Percentiles rank a stretch among this genome's conserved stretches.
phyloP scores from a whole-genome alignment of 2,329 filamentous ascomycete species.

The Claviceps sorghi region DNA sequence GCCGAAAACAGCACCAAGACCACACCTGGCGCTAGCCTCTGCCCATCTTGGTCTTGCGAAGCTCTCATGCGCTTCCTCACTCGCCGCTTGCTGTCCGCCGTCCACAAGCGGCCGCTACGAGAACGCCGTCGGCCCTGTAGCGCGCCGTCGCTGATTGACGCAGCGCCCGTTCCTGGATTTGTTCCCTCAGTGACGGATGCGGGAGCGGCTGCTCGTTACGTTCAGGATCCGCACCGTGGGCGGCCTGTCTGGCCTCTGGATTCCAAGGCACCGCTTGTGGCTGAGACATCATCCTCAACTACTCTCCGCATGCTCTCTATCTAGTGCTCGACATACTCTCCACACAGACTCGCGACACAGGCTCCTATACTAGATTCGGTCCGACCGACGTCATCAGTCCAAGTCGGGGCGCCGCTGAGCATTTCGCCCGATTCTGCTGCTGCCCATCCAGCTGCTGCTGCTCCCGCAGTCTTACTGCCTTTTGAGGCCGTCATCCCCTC shows the following conservation, averaged over 20 bases:
- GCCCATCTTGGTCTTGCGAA: not conserved
- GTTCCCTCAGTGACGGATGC: constrained; percentile 12
- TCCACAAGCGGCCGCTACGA: not conserved
- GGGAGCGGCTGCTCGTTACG: constrained; percentile 3
- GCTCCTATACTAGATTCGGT: not conserved
- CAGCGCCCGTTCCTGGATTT: constrained; percentile 1
- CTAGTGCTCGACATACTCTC: not conserved
- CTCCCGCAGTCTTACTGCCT: not conserved
- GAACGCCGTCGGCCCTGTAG: not conserved
- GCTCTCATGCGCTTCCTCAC: not conserved
- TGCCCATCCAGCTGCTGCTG: not conserved
- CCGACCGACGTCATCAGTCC: not conserved
- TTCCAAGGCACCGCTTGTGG: constrained; percentile 9
- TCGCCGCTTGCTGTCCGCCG: not conserved
- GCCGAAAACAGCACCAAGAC: not conserved
- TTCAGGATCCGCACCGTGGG: constrained; percentile 3
- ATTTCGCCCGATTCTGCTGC: not conserved
- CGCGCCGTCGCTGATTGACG: not conserved
- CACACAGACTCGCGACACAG: not conserved
- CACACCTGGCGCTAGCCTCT: not conserved
- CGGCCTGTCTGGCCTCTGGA: constrained; percentile 3
- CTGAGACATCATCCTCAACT: constrained; percentile 10
- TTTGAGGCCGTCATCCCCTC: not conserved
- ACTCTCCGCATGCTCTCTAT: not conserved
- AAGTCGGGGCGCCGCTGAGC: not conserved